Evolutionary conservation across 306 rosid genomes (phyloP), one percentile per base, ranked within the genome.

Genomic region (Trifolium fragiferum): DNA sequence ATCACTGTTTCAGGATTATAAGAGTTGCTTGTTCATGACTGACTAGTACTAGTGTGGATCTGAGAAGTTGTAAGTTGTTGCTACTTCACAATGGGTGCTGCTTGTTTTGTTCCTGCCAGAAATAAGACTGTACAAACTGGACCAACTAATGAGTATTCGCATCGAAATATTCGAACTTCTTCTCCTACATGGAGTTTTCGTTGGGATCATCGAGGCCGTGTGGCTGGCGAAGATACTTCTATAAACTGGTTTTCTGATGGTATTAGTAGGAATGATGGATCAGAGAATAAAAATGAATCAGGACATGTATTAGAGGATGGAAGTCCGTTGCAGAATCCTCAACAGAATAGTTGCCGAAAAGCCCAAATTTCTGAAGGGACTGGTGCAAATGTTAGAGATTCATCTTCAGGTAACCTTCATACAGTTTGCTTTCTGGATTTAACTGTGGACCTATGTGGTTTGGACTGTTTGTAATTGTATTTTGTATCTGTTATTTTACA

Each of bases 151-250:
- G 84, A 80, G 0, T 21, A 25, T 47, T 63, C 66, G 58, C 84
- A 77, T 74, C 70, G 78, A 68, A 81, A 77, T 65, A 38, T 65
- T 41, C 83, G 87, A 1, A 68, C 23, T 59, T 84, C 23, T 59
- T 84, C 87, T 43, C 87, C 83, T 2, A 81, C 85, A 23, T 84
- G 87, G 87, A 84, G 87, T 78, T 81, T 84, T 43, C 81, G 87
- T 47, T 84, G 87, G 87, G 87, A 84, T 74, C 78, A 84, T 59
- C 76, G 87, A 23, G 85, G 87, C 18, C 87, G 85, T 40, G 87
- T 84, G 44, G 87, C 87, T 58, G 87, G 87, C 33, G 87, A 84
- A 73, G 87, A 84, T 58, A 84, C 83, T 38, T 81, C 87, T 58
- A 69, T 84, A 58, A 84, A 84, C 59, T 84, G 85, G 85, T 84